These are phyloP conservation scores for Entomortierella chlamydospora DNA, from an alignment of 192 early-diverging fungal species.

Conservation along the genomic window DNA sequence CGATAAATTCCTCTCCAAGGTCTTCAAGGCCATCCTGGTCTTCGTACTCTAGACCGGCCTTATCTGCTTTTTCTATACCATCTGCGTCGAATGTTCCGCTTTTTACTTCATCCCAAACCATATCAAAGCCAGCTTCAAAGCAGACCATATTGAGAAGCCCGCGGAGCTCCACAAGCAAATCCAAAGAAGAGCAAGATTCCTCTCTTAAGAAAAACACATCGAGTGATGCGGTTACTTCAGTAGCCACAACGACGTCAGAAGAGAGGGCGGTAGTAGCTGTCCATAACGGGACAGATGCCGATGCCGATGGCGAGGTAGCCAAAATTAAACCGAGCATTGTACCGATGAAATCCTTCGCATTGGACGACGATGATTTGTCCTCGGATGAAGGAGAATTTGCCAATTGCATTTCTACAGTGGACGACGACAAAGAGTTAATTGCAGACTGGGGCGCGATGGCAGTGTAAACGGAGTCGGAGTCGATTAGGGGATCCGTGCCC, in stretches of 20 bases:
- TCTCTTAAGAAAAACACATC: not conserved
- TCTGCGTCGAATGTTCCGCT: constrained; percentile 38
- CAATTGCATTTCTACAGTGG: constrained; percentile 7
- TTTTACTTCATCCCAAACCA: constrained; percentile 1
- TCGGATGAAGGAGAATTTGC: constrained; percentile 29
- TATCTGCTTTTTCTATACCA: constrained; percentile 35
- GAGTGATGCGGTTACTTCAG: not conserved
- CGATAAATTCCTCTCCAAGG: constrained; percentile 18
- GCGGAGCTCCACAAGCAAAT: not conserved
- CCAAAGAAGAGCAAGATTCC: not conserved
- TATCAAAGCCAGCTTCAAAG: not conserved
- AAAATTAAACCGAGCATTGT: not conserved
- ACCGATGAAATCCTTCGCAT: not conserved
- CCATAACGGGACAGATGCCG: not conserved
- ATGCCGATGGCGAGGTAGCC: not conserved
- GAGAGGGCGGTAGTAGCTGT: not conserved
- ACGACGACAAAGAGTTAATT: not conserved
- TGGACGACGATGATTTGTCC: not conserved
- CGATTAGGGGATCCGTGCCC: no score
- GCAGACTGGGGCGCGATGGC: not conserved
- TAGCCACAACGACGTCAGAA: not conserved
- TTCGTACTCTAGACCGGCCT: constrained; percentile 22
- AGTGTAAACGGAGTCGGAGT: no score
- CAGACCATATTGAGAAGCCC: constrained; percentile 5
- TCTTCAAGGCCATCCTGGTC: constrained; percentile 33